Conservation (phyloP, 179 eudicot species). For the Camellia oleifera region DNA sequence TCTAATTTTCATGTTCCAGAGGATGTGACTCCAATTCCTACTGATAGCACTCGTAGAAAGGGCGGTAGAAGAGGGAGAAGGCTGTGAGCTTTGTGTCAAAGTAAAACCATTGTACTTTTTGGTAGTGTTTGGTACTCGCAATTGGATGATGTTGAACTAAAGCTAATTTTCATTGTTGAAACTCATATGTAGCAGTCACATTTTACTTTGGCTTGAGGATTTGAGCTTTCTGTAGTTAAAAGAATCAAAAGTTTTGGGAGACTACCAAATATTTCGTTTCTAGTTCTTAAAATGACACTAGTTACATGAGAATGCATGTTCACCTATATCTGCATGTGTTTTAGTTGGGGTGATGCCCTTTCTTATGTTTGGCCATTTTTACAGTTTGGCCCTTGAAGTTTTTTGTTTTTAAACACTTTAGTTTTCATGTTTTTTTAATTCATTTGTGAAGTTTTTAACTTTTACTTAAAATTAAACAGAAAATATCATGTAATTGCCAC, state of each 20-base stretch:
- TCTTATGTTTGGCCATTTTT: too few relatives aligned
- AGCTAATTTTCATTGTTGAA: neutral
- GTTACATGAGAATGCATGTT: too few relatives aligned
- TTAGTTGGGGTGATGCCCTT: too few relatives aligned
- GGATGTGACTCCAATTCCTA: constrained; percentile 80
- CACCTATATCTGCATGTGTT: too few relatives aligned
- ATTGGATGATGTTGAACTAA: neutral
- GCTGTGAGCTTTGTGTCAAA: constrained; percentile 29
- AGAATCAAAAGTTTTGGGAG: neutral
- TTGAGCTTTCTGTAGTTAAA: neutral
- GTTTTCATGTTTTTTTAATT: too few relatives aligned
- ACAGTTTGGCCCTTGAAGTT: too few relatives aligned
- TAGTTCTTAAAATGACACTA: too few relatives aligned
- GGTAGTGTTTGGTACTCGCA: neutral
- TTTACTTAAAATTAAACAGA: too few relatives aligned
- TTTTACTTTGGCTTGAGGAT: neutral
- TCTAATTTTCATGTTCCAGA: constrained; percentile 30
- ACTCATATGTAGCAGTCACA: neutral
- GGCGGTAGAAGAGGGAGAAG: constrained; percentile 86
- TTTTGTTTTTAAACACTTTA: too few relatives aligned
- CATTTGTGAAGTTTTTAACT: too few relatives aligned
- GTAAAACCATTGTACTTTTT: neutral
- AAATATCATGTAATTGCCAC: too few relatives aligned
- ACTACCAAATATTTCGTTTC: neutral
- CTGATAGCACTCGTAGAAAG: constrained; percentile 76